These are phyloP conservation scores for Citrus cavaleriei DNA, from an alignment of 345 rosid genomes.

Conservation along the genomic window DNA sequence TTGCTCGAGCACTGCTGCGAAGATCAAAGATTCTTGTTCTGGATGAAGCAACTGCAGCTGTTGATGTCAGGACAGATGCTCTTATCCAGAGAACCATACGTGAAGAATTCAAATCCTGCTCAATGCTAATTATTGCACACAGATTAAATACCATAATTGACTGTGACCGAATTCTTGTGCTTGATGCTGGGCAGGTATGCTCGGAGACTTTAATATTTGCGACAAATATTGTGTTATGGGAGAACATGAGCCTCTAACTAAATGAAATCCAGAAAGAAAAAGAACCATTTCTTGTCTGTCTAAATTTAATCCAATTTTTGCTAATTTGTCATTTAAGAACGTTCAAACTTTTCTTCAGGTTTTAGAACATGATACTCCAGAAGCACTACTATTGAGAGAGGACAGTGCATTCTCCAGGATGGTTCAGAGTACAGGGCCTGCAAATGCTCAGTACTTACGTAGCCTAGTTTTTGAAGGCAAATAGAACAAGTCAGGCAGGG, in stretches of 20 bases:
- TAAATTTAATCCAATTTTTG: background rate
- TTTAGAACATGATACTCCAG: constrained; percentile 67
- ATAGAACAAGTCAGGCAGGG: constrained; percentile 19
- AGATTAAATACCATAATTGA: constrained; percentile 84
- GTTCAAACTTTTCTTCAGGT: constrained; percentile 39
- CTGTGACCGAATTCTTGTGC: constrained; percentile 74
- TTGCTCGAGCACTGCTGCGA: constrained; percentile 80
- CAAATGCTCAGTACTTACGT: constrained; percentile 65
- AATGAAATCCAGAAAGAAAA: background rate
- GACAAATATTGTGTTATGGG: background rate
- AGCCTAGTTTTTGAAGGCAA: constrained; percentile 47
- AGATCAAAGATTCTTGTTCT: constrained; percentile 92
- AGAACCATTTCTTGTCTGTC: background rate
- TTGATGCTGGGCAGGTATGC: constrained; percentile 79
- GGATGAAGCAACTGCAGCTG: constrained; percentile 97
- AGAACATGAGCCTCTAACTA: background rate
- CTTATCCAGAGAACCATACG: constrained; percentile 83
- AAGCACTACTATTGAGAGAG: constrained; percentile 55
- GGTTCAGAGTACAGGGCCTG: constrained; percentile 76
- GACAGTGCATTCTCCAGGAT: constrained; percentile 60
- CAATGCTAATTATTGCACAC: constrained; percentile 91
- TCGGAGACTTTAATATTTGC: background rate
- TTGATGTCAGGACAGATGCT: constrained; percentile 87
- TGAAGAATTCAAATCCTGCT: constrained; percentile 82
- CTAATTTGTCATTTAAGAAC: background rate